phyloP scores from a whole-genome alignment of 176 grass and related monocot species.

The Bothriochloa decipiens region DNA sequence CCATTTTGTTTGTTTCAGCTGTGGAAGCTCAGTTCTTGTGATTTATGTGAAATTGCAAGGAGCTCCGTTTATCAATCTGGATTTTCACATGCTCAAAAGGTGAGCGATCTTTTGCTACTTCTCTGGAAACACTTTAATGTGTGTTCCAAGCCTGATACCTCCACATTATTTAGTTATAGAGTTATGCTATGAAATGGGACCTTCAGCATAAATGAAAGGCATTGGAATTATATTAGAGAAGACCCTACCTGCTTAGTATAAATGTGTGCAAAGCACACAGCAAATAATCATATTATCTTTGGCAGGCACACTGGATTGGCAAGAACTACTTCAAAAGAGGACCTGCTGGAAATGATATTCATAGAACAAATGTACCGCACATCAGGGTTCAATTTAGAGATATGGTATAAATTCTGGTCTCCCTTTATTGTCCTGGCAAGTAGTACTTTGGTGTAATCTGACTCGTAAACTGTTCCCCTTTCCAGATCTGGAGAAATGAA shows the following conservation, averaged over 20 bases:
- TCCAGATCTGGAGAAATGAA: constrained; percentile 98
- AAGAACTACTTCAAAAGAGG: constrained; percentile 84
- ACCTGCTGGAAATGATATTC: constrained; percentile 85
- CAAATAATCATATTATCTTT: constrained; percentile 15
- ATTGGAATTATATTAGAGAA: constrained; percentile 9
- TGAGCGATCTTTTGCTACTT: constrained; percentile 25
- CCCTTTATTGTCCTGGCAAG: neutral
- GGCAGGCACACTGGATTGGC: constrained; percentile 95
- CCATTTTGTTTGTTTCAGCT: constrained; percentile 58
- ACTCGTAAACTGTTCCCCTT: neutral
- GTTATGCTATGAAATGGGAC: neutral
- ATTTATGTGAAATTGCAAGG: constrained; percentile 98
- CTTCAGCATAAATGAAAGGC: neutral
- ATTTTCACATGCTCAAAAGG: constrained; percentile 95
- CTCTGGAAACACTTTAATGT: neutral
- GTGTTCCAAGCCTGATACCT: constrained; percentile 6
- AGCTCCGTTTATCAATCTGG: constrained; percentile 96
- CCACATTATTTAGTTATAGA: constrained; percentile 29
- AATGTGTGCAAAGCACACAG: neutral
- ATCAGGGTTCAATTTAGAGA: constrained; percentile 91
- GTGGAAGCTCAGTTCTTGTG: constrained; percentile 97
- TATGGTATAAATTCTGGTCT: constrained; percentile 49
- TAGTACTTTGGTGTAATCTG: constrained; percentile 18
- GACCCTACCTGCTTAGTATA: constrained; percentile 29
- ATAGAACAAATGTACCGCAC: constrained; percentile 90